Percentiles rank a stretch among this genome's conserved stretches.
Evolutionary conservation across 208 protist genomes (phyloP).

Genomic region (Crithidia expoeki): DNA sequence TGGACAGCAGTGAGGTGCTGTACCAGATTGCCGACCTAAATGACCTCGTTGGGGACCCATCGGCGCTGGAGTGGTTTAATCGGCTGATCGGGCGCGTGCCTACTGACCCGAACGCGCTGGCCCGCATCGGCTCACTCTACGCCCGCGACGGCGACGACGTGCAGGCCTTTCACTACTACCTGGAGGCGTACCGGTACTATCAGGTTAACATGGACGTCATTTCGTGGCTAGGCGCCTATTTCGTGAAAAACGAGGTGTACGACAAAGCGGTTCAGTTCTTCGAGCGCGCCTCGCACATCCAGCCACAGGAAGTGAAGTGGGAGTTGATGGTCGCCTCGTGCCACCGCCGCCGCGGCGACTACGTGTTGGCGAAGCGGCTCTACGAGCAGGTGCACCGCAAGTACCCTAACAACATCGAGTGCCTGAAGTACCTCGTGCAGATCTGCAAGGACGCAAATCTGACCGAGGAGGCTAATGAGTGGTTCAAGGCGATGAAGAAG

Average conservation of each 20-base stretch:
- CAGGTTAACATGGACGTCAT: slow-evolving; percentile 98
- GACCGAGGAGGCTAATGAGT: slow-evolving; percentile 91
- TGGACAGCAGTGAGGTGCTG: slow-evolving; percentile 94
- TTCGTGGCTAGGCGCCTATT: slow-evolving; percentile 97
- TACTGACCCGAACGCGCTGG: slow-evolving; percentile 94
- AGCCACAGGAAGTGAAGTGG: slow-evolving; percentile 97
- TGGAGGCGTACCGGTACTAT: slow-evolving; percentile 96
- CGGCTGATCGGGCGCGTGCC: slow-evolving; percentile 90
- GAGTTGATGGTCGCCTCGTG: slow-evolving; percentile 96
- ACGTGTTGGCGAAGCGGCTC: slow-evolving; percentile 90
- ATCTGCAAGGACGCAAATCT: slow-evolving; percentile 92
- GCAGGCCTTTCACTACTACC: slow-evolving; percentile 95
- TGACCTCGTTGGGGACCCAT: slow-evolving; percentile 78
- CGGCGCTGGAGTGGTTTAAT: slow-evolving; percentile 83
- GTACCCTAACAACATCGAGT: slow-evolving; percentile 96
- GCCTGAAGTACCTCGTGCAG: slow-evolving; percentile 94
- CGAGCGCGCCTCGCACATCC: slow-evolving; percentile 95
- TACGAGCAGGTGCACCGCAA: slow-evolving; percentile 93
- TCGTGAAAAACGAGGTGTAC: slow-evolving; percentile 96
- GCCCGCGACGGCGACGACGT: slow-evolving; percentile 92
- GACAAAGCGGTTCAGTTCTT: slow-evolving; percentile 98
- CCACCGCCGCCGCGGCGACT: slow-evolving; percentile 92
- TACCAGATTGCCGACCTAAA: slow-evolving; percentile 96
- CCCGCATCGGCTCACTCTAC: slow-evolving; percentile 93
- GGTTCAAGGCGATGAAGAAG: slow-evolving; percentile 86